Conservation (phyloP, 73 alveolate species). For the Blepharisma japonicum region DNA sequence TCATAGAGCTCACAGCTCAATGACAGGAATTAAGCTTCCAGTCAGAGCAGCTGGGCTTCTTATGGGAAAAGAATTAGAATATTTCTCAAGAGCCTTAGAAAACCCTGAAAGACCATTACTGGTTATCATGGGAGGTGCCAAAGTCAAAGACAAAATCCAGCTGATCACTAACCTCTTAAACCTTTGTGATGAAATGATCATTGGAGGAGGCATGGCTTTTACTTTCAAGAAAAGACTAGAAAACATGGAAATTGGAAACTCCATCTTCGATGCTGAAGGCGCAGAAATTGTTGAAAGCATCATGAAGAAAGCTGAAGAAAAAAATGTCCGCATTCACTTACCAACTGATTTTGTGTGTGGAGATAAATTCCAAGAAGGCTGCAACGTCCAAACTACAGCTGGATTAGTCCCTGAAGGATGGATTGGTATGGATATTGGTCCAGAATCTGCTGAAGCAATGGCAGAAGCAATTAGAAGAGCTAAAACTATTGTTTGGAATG, state of each 20-base stretch:
- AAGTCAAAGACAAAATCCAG: slow-evolving; percentile 90
- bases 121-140: slow-evolving; percentile 97
- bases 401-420: slow-evolving; percentile 88
- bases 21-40: slow-evolving; percentile 83
- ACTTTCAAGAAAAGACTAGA: slow-evolving; percentile 82
- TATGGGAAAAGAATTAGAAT: slow-evolving; percentile 88
- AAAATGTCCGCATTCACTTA: slow-evolving; percentile 78
- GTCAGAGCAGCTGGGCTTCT: slow-evolving; percentile 91
- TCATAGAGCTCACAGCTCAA: slow-evolving; percentile 95
- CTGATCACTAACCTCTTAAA: slow-evolving; percentile 79
- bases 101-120: slow-evolving; percentile 88
- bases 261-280: slow-evolving; percentile 93
- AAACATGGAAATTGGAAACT: slow-evolving; percentile 73
- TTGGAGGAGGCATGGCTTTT: slow-evolving; percentile 99
- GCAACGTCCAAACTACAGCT: slow-evolving; percentile 59
- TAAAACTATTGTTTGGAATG: slow-evolving; percentile 84
- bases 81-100: slow-evolving; percentile 87
- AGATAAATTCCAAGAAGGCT: slow-evolving; percentile 68
- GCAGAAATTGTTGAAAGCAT: slow-evolving; percentile 76
- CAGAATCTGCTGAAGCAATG: slow-evolving; percentile 51
- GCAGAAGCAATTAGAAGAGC: slow-evolving; percentile 39
- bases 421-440: slow-evolving; percentile 94
- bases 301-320: slow-evolving; percentile 65
- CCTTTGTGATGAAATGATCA: slow-evolving; percentile 87
- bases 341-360: slow-evolving; percentile 87